Evolutionary conservation across 371 early-diverging fungal genomes (phyloP), one percentile per base, ranked within the genome.

Genomic region (Blastocladiella emersonii): DNA sequence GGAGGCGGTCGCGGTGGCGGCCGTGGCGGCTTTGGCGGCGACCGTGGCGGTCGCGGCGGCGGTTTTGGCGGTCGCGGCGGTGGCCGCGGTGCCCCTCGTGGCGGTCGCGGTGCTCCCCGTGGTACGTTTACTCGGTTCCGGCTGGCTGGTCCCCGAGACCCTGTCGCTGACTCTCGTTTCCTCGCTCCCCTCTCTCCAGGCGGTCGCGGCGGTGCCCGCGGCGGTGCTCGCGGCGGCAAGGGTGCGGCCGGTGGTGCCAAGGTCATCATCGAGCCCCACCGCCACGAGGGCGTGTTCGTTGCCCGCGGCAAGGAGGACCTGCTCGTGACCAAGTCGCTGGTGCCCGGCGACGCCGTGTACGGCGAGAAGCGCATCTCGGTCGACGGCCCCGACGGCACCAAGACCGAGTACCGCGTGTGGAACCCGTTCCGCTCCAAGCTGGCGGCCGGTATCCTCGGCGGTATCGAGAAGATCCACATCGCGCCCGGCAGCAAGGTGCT

Each of bases 401-500:
- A 98, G 84, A 86, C 89, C 56, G 99, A 99, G 83, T 99, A 99
- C 82, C 87, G 99, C 71, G 95, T 98, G 61, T 99, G 99, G 99
- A 99, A 99, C 81, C 98, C 97, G 64, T 99, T 98, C 91, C 89
- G 99, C 77, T 94, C 95, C 71, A 99, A 99, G 89, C 76, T 99
- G 45, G 99, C 99, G 64, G 99, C 99, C 67, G 99, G 98, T 75
- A 90, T 99, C 64, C 83, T 98, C n/a, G 97, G 98, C 76, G 99
- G 99, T 82, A 78, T 98, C 61, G 99, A 99, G 73, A 79, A 97
- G 76, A 88, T 99, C 67, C 88, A 92, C 77, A 94, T 99, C 75
- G 86, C 84, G 36, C 99, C 99, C 27, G 98, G 98, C 67, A 86
- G 88, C 74, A 98, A 98, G 82, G 99, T 99, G 17, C 80, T 99